Percentiles rank a stretch among this genome's conserved stretches.
phyloP scores from a whole-genome alignment of 768 basidiomycete genomes.

The Tremella mesenterica region DNA sequence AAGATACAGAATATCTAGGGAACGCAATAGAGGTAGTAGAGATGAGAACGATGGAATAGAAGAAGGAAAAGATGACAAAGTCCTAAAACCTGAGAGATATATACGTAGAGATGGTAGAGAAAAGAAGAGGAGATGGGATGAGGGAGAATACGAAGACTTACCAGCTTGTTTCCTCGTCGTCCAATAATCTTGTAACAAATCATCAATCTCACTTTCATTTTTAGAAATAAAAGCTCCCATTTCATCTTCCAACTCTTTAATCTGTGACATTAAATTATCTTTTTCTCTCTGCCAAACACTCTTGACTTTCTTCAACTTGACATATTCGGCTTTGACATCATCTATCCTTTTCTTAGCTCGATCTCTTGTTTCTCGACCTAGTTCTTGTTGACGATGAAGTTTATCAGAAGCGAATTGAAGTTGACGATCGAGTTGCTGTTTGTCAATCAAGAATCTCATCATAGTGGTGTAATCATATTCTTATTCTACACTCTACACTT shows the following conservation, averaged over 20 bases:
- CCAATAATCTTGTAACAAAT: conserved; percentile 66
- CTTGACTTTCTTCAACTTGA: conserved; percentile 23
- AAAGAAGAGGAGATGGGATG: neutral
- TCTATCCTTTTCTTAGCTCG: conserved; percentile 68
- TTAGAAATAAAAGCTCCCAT: conserved; percentile 52
- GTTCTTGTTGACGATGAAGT: conserved; percentile 65
- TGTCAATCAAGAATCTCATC: neutral
- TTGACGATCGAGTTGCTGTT: conserved; percentile 71
- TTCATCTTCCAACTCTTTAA: conserved; percentile 60
- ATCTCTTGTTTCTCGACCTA: conserved; percentile 68
- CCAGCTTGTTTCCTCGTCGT: conserved; percentile 35
- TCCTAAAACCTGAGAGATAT: too few species aligned
- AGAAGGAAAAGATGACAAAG: too few species aligned
- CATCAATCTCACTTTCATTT: conserved; percentile 65
- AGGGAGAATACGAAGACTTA: conserved; percentile 9
- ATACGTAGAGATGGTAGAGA: too few species aligned
- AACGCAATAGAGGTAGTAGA: too few species aligned
- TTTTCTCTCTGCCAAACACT: conserved; percentile 22
- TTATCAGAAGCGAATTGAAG: conserved; percentile 73
- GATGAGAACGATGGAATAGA: too few species aligned
- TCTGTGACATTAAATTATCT: conserved; percentile 53
- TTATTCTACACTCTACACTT: neutral
- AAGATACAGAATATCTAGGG: too few species aligned
- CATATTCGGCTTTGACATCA: conserved; percentile 49
- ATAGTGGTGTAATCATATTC: neutral